Conservation (phyloP, 176 grass and related monocot species). For the Avena sativa region DNA sequence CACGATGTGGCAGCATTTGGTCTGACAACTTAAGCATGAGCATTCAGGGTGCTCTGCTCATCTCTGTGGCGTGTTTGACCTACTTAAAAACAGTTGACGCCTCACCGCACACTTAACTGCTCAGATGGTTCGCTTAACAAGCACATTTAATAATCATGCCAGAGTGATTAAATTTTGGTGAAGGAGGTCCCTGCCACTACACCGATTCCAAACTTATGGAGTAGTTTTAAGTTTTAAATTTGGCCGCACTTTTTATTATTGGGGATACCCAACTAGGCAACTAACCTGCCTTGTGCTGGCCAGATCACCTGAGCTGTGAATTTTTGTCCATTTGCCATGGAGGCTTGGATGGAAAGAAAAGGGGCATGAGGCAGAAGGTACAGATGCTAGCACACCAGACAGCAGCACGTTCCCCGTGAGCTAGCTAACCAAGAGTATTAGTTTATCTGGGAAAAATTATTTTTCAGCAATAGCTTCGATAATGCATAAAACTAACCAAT, state of each 20-base stretch:
- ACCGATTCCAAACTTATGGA: background rate
- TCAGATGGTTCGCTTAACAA: slow-evolving; percentile 7
- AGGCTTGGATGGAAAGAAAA: slow-evolving; percentile 6
- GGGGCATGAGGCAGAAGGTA: slow-evolving; percentile 1
- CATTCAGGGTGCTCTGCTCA: slow-evolving; percentile 31
- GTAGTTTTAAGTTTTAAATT: background rate
- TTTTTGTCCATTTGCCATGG: background rate
- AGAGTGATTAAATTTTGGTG: background rate
- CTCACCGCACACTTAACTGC: slow-evolving; percentile 16
- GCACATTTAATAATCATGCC: background rate
- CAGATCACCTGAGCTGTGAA: slow-evolving; percentile 47
- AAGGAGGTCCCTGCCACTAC: background rate
- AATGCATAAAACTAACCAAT: background rate
- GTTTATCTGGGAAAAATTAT: background rate
- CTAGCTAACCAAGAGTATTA: background rate
- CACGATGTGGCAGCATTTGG: background rate
- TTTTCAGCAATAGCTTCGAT: background rate
- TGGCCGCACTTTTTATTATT: slow-evolving; percentile 4
- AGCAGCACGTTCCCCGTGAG: slow-evolving; percentile 31
- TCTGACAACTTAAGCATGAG: slow-evolving; percentile 45
- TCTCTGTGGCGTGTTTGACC: slow-evolving; percentile 45
- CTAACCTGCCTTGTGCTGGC: background rate
- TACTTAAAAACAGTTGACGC: slow-evolving; percentile 30
- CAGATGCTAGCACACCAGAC: slow-evolving; percentile 33
- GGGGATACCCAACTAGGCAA: background rate